Evolutionary conservation across 1,139 yeast genomes (phyloP).

Genomic region (Blastobotrys proliferans): DNA sequence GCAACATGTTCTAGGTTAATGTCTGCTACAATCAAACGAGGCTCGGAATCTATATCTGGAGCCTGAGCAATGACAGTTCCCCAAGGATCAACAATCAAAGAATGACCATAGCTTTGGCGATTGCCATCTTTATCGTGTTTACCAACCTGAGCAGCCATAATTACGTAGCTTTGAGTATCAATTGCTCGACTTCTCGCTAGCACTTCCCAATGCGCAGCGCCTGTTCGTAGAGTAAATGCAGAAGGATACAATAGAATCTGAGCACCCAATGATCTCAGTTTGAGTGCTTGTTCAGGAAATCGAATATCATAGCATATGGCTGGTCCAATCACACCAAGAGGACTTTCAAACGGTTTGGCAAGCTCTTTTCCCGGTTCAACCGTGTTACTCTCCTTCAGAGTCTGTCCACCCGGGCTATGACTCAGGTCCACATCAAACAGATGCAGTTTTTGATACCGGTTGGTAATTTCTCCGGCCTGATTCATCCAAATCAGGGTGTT

Average conservation of each 20-base stretch:
- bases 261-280: conserved; percentile 68
- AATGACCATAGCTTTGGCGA: conserved; percentile 71
- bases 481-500: conserved; percentile 73
- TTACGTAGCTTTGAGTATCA: conserved; percentile 80
- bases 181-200: conserved; percentile 81
- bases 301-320: conserved; percentile 86
- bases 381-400: conserved; percentile 67
- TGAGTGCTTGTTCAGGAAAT: conserved; percentile 75
- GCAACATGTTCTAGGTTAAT: conserved; percentile 52
- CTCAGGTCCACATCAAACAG: conserved; percentile 80
- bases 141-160: conserved; percentile 92
- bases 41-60: conserved; percentile 44
- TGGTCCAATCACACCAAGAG: conserved; percentile 62
- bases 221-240: conserved; percentile 89
- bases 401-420: conserved; percentile 39
- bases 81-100: conserved; percentile 87
- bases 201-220: conserved; percentile 84
- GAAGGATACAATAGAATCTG: conserved; percentile 77
- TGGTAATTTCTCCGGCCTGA: conserved; percentile 56
- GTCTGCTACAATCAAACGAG: conserved; percentile 66
- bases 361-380: conserved; percentile 72
- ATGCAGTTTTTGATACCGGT: conserved; percentile 80
- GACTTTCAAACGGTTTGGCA: conserved; percentile 53
- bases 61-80: conserved; percentile 70
- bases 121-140: conserved; percentile 50